Evolutionary conservation across 331 rosid genomes (phyloP).

Genomic region (Quercus tomentella): DNA sequence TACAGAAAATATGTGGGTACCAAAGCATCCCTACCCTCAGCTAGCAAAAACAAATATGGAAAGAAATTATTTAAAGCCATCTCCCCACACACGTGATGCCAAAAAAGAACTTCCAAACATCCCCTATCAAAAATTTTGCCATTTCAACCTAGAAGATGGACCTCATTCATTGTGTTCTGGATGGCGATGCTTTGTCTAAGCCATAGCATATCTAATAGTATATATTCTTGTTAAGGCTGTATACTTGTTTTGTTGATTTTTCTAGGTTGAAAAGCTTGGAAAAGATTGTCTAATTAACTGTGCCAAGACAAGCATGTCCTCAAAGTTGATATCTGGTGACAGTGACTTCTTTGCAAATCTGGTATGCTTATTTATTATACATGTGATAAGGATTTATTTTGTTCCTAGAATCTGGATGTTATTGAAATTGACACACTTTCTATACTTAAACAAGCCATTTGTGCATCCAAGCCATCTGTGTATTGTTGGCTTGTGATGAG

Average conservation of each 20-base stretch:
- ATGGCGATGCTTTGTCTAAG: constrained; percentile 5
- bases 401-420: neutral
- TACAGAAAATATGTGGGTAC: neutral
- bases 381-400: neutral
- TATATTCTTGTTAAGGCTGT: constrained; percentile 35
- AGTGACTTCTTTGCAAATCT: constrained; percentile 89
- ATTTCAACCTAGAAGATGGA: neutral
- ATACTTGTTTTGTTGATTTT: constrained; percentile 9
- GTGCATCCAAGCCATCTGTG: neutral
- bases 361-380: constrained; percentile 44
- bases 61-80: neutral
- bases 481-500: neutral
- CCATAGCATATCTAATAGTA: neutral
- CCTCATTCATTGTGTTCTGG: neutral
- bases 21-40: neutral
- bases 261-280: constrained; percentile 92
- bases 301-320: constrained; percentile 99
- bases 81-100: neutral
- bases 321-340: constrained; percentile 92
- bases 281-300: constrained; percentile 84
- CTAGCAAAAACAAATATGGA: neutral
- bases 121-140: neutral
- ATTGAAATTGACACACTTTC: neutral
- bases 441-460: neutral
- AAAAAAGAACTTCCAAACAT: neutral